Percentiles rank a stretch among this genome's conserved stretches.
Evolutionary conservation across 345 rosid genomes (phyloP).

Genomic region (Eucalyptus marginata): DNA sequence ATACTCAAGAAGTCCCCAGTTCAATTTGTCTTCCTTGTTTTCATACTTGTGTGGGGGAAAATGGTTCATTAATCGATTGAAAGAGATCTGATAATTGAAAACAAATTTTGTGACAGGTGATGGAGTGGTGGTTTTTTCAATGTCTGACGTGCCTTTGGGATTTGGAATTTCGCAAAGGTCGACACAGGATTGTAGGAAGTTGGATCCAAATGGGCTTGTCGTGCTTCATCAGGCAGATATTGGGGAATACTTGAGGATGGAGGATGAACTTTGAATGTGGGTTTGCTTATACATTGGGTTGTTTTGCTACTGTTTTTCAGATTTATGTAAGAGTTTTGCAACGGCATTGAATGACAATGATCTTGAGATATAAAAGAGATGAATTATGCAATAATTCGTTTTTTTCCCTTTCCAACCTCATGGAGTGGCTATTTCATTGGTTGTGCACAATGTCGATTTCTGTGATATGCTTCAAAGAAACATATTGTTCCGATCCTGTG

Average conservation of each 20-base stretch:
- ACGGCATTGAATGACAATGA: neutral
- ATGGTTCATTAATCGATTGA: neutral
- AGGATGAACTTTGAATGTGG: constrained; percentile 59
- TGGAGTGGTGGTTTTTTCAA: constrained; percentile 82
- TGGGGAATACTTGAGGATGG: constrained; percentile 87
- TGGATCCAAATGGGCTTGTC: constrained; percentile 80
- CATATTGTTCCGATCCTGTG: neutral
- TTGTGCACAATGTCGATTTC: neutral
- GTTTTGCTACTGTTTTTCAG: neutral
- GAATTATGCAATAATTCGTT: neutral
- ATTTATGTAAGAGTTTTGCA: neutral
- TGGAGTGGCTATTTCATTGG: neutral
- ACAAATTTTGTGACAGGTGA: constrained; percentile 32
- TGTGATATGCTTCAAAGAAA: neutral
- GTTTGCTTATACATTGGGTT: neutral
- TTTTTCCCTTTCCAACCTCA: neutral
- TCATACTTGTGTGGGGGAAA: neutral
- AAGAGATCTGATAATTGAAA: neutral
- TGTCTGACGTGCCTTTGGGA: constrained; percentile 83
- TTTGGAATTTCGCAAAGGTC: constrained; percentile 76
- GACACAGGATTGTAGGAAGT: constrained; percentile 78
- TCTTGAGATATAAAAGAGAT: neutral
- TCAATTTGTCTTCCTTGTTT: neutral
- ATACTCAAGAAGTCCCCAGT: neutral
- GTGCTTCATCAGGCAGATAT: constrained; percentile 83